Percentiles rank a stretch among this genome's conserved stretches.
Evolutionary conservation across 371 early-diverging fungal genomes (phyloP).

Genomic region (Apophysomyces ossiformis): DNA sequence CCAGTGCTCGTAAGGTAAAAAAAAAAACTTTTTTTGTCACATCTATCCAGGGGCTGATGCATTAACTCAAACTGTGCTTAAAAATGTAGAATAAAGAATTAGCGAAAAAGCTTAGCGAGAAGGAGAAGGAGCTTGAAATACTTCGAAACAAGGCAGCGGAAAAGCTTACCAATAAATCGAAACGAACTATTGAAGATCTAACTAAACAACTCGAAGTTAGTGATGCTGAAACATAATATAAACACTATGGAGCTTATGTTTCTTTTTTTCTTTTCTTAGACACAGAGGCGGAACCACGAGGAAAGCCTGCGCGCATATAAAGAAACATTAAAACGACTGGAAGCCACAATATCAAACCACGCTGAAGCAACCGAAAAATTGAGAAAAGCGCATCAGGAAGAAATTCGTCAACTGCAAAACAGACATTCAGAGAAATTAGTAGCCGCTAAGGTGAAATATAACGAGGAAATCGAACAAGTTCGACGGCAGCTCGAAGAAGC

Average conservation of each 20-base stretch:
- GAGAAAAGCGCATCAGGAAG: constrained; percentile 28
- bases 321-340: constrained; percentile 42
- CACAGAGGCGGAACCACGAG: constrained; percentile 43
- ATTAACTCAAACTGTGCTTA: not conserved
- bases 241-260: not conserved
- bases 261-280: not conserved
- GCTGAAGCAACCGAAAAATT: constrained; percentile 28
- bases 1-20: constrained; percentile 25
- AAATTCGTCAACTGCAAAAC: constrained; percentile 32
- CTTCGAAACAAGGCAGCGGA: constrained; percentile 29
- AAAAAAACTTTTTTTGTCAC: not conserved
- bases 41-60: not conserved
- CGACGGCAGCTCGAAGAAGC: constrained; percentile 37
- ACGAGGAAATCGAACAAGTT: constrained; percentile 36
- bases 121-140: constrained; percentile 47
- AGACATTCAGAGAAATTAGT: constrained; percentile 29
- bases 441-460: constrained; percentile 37
- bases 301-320: constrained; percentile 43
- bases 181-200: constrained; percentile 35
- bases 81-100: constrained; percentile 42
- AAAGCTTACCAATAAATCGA: constrained; percentile 27
- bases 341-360: constrained; percentile 39
- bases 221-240: not conserved
- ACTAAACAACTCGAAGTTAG: constrained; percentile 37
- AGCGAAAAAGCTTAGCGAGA: constrained; percentile 34